Conservation (phyloP, 176 grass and related monocot genomes). For the Oryza brachyantha region DNA sequence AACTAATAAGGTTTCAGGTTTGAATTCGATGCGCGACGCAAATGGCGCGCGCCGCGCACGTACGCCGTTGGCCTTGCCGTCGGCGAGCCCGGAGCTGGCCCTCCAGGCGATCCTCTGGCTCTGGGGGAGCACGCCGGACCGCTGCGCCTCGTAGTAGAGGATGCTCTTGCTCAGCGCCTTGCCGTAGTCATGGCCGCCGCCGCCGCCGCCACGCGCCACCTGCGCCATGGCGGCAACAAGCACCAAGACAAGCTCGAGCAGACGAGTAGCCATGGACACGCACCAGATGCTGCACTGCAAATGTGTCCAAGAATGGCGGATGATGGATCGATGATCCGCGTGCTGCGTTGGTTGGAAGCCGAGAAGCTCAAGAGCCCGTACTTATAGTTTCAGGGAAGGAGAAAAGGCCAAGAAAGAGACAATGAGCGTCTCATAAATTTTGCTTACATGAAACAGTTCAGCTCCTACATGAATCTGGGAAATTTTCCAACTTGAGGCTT, state of each 20-base stretch:
- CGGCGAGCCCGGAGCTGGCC: constrained; percentile 67
- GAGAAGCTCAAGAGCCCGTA: not conserved
- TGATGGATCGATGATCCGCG: not conserved
- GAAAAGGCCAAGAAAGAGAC: not conserved
- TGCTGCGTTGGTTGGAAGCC: not conserved
- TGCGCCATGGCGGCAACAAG: constrained; percentile 37
- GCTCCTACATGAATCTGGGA: not conserved
- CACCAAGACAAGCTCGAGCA: constrained; percentile 10
- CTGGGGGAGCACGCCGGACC: constrained; percentile 69
- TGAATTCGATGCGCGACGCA: no score
- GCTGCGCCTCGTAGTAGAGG: constrained; percentile 90
- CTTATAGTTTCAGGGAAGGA: constrained; percentile 30
- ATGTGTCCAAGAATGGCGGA: not conserved
- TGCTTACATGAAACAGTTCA: not conserved
- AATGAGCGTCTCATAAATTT: not conserved
- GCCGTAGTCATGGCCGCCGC: constrained; percentile 59
- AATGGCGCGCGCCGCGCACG: not conserved
- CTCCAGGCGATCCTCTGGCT: constrained; percentile 73
- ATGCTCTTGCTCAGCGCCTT: constrained; percentile 87
- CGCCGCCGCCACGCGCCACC: constrained; percentile 23
- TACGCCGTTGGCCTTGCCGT: constrained; percentile 88
- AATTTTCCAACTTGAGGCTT: no score
- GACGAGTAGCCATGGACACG: not conserved
- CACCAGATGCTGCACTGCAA: not conserved
- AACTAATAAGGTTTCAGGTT: not conserved